phyloP scores from a whole-genome alignment of 768 basidiomycete genomes.

The Agaricus blazei region DNA sequence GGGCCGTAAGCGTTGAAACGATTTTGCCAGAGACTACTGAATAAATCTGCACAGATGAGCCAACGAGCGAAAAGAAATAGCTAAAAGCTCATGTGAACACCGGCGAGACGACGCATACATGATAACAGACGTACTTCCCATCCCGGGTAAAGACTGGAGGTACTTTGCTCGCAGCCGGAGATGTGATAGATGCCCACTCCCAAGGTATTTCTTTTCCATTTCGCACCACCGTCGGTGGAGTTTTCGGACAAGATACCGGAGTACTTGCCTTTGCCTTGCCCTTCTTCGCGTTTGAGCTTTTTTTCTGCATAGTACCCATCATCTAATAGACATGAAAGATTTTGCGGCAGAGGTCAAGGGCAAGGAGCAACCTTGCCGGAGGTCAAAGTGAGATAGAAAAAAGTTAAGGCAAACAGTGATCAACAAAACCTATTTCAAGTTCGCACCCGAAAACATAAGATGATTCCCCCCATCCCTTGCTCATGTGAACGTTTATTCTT shows the following conservation, averaged over 20 bases:
- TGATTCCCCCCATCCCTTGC: no score
- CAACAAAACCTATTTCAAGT: slow-evolving; percentile 16
- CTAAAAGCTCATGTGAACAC: slow-evolving; percentile 29
- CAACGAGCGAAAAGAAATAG: slow-evolving; percentile 86
- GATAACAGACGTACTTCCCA: slow-evolving; percentile 53
- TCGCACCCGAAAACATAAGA: background rate
- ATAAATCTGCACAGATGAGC: slow-evolving; percentile 80
- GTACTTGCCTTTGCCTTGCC: slow-evolving; percentile 43
- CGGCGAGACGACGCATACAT: background rate
- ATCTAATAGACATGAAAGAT: slow-evolving; percentile 12
- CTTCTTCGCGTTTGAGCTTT: slow-evolving; percentile 31
- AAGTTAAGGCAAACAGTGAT: slow-evolving; percentile 27
- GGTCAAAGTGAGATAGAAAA: slow-evolving; percentile 23
- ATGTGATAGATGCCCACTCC: slow-evolving; percentile 71
- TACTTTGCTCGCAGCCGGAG: slow-evolving; percentile 55
- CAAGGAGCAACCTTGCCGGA: slow-evolving; percentile 8
- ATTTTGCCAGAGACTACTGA: slow-evolving; percentile 74
- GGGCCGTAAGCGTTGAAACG: slow-evolving; percentile 75
- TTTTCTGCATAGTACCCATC: slow-evolving; percentile 11
- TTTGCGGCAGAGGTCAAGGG: slow-evolving; percentile 10
- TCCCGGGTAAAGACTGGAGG: slow-evolving; percentile 85
- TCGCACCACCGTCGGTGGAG: slow-evolving; percentile 15
- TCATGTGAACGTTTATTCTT: no score
- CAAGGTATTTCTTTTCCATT: slow-evolving; percentile 34
- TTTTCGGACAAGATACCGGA: slow-evolving; percentile 6